Percentiles rank a stretch among this genome's conserved stretches.
phyloP scores from a whole-genome alignment of 345 rosid genomes.

The Corymbia maculata region DNA sequence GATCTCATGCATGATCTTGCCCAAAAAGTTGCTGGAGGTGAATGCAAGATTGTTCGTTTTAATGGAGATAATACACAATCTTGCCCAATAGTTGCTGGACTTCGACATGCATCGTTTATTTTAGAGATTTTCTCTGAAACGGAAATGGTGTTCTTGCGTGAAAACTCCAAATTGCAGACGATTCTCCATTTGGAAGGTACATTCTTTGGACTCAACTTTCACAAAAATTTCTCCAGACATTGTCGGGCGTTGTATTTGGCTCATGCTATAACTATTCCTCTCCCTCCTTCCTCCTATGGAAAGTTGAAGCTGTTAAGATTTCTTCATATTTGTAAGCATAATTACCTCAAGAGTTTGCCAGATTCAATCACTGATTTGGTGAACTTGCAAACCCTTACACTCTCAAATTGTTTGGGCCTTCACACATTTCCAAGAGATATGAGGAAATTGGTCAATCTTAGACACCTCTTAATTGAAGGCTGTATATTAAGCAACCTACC shows the following conservation, averaged over 20 bases:
- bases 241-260: not conserved
- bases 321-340: accelerated
- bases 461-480: too few relatives aligned
- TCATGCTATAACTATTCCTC: accelerated
- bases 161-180: not conserved
- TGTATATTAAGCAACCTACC: too few relatives aligned
- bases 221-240: not conserved
- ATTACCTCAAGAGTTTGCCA: not conserved
- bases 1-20: not conserved
- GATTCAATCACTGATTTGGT: not conserved
- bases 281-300: not conserved
- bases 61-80: not conserved
- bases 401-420: accelerated
- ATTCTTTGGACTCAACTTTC: accelerated
- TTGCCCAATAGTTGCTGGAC: not conserved
- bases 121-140: not conserved
- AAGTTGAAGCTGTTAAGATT: not conserved
- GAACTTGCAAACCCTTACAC: not conserved
- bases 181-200: not conserved
- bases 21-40: not conserved
- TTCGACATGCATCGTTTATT: not conserved
- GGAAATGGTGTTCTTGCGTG: not conserved
- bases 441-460: too few relatives aligned
- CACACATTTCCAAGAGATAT: too few relatives aligned
- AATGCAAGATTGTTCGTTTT: not conserved